A percentile compares a stretch with the other conserved stretches of the same genome.
Evolutionary conservation across 2,329 filamentous ascomycete species (phyloP).

Genomic region (Fusarium sp.): DNA sequence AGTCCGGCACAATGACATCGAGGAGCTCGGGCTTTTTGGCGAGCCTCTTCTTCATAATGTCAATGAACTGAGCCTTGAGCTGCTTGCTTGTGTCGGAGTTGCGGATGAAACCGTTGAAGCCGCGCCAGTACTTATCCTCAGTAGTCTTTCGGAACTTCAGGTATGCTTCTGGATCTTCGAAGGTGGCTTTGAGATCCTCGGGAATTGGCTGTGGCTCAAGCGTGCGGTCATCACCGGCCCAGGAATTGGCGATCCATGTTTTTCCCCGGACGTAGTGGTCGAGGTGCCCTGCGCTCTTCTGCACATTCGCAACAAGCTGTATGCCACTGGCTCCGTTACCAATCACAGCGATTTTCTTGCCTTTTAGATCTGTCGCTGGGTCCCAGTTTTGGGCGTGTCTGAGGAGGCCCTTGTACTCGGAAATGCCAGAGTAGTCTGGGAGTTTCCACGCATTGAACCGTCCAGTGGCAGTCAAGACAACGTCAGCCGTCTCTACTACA

Average conservation of each 20-base stretch:
- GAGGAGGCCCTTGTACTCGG: constrained; percentile 55
- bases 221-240: neutral
- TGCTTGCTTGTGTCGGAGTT: neutral
- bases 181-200: neutral
- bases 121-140: neutral
- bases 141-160: neutral
- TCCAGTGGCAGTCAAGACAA: constrained; percentile 71
- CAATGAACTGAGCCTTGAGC: neutral
- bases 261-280: neutral
- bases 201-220: neutral
- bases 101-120: neutral
- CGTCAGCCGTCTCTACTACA: constrained; percentile 55
- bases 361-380: neutral
- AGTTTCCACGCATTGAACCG: constrained; percentile 68
- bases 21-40: neutral
- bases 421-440: constrained; percentile 63
- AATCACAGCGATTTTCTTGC: neutral
- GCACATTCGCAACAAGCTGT: neutral
- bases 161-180: neutral
- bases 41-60: neutral
- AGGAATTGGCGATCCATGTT: neutral
- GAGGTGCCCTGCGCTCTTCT: neutral
- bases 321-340: constrained; percentile 8
- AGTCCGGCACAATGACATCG: constrained; percentile 59
- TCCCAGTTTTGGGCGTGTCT: constrained; percentile 7